Evolutionary conservation across 495 filamentous ascomycete genomes (phyloP).

Genomic region (Penicillium crystallinum): DNA sequence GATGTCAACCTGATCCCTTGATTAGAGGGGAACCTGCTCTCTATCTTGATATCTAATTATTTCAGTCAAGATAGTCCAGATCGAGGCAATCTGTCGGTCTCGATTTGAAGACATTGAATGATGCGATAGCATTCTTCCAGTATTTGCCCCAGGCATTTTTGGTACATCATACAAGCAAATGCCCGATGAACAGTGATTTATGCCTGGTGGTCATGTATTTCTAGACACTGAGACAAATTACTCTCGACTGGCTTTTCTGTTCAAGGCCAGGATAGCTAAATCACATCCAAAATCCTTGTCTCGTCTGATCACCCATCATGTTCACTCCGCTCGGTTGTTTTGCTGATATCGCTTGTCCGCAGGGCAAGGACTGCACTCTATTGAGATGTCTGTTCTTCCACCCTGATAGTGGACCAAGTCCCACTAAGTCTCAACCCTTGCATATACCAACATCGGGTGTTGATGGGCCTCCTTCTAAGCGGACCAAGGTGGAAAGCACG

Average conservation of each 20-base stretch:
- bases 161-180: not conserved
- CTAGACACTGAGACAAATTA: not conserved
- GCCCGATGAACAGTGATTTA: not conserved
- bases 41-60: not conserved
- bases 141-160: not conserved
- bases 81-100: not conserved
- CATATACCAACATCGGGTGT: not conserved
- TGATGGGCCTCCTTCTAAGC: not conserved
- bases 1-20: not conserved
- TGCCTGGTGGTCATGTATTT: not conserved
- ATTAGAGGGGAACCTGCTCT: not conserved
- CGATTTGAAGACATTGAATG: not conserved
- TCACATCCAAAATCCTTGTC: not conserved
- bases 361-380: conserved; percentile 49
- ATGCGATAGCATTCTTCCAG: not conserved
- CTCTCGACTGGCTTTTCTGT: not conserved
- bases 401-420: not conserved
- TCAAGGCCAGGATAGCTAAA: not conserved
- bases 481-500: not conserved
- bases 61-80: not conserved
- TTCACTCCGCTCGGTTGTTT: conserved; percentile 62
- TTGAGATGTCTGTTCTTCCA: conserved; percentile 60
- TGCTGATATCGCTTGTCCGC: conserved; percentile 59
- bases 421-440: not conserved
- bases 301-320: conserved; percentile 42